Evolutionary conservation across 2,329 filamentous ascomycete species (phyloP).

Genomic region (Cladosporium sphaerospermum): DNA sequence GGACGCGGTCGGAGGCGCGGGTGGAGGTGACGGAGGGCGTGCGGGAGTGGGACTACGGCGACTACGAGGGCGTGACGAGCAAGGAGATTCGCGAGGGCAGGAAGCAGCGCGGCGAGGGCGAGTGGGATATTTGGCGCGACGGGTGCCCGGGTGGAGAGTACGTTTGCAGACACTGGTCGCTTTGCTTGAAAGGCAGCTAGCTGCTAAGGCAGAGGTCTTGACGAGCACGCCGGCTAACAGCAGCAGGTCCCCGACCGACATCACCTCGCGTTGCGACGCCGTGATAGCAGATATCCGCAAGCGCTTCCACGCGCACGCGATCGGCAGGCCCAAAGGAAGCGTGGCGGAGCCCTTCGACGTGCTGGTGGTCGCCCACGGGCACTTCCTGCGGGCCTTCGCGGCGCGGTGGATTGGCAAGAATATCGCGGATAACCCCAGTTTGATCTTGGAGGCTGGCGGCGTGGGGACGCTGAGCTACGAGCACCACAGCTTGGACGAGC

Average conservation of each 20-base stretch:
- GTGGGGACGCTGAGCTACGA: conserved; percentile 49
- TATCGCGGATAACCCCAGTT: conserved; percentile 66
- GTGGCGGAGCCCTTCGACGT: conserved; percentile 53
- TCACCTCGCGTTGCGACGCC: conserved; percentile 65
- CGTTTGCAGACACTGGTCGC: conserved; percentile 8
- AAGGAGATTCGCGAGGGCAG: conserved; percentile 46
- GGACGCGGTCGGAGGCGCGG: conserved; percentile 31
- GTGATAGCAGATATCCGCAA: conserved; percentile 69
- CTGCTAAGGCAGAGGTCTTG: not conserved
- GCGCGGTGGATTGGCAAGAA: conserved; percentile 75
- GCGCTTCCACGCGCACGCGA: conserved; percentile 37
- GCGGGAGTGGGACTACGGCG: conserved; percentile 58
- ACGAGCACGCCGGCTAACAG: no score
- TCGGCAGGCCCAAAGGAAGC: conserved; percentile 45
- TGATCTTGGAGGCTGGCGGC: conserved; percentile 66
- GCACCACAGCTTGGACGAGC: conserved; percentile 44
- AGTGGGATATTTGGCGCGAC: conserved; percentile 84
- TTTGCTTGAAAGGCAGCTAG: not conserved
- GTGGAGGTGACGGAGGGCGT: conserved; percentile 47
- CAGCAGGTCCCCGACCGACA: conserved; percentile 60
- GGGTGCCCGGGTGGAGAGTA: conserved; percentile 71
- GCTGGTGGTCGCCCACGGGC: conserved; percentile 79
- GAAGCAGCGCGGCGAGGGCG: conserved; percentile 43
- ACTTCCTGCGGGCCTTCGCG: conserved; percentile 81
- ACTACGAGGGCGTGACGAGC: conserved; percentile 53